These are phyloP conservation scores for Cladosporium sp. DNA, from an alignment of 2,329 filamentous ascomycete genomes.

Conservation along the genomic window DNA sequence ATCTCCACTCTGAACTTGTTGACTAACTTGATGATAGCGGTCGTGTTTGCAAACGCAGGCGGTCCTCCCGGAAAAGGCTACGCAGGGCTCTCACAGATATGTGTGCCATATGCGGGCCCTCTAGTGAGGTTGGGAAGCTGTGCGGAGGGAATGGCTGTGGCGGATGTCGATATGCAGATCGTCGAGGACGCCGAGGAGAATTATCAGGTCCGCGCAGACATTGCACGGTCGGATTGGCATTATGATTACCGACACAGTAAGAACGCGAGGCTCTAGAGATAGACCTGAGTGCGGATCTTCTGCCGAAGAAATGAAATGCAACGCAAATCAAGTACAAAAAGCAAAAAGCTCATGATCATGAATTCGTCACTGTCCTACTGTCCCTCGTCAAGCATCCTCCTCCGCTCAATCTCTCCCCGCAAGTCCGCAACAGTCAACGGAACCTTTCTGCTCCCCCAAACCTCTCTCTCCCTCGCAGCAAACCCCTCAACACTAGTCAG, in stretches of 20 bases:
- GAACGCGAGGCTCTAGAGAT: conserved; percentile 9
- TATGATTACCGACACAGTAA: conserved; percentile 32
- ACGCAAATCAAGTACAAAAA: too few species aligned
- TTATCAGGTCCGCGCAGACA: conserved; percentile 46
- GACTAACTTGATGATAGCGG: conserved; percentile 37
- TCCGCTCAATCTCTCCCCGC: conserved; percentile 56
- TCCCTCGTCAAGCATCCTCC: conserved; percentile 37
- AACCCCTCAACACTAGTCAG: conserved; percentile 75
- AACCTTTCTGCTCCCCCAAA: conserved; percentile 49
- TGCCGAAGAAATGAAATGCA: too few species aligned
- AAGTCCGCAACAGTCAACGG: conserved; percentile 57
- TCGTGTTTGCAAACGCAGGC: conserved; percentile 68
- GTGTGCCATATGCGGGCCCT: conserved; percentile 62
- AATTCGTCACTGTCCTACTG: conserved; percentile 3
- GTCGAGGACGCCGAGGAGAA: conserved; percentile 66
- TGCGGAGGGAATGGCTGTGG: conserved; percentile 49
- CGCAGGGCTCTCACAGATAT: conserved; percentile 63
- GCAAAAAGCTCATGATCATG: neutral
- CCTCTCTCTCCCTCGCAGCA: conserved; percentile 55
- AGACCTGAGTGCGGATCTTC: too few species aligned
- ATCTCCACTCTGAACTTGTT: too few species aligned
- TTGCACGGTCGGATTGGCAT: conserved; percentile 36
- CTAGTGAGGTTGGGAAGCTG: conserved; percentile 56
- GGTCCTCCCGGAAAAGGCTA: conserved; percentile 55
- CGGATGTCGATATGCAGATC: conserved; percentile 53